Evolutionary conservation across 345 rosid genomes (phyloP).

Genomic region (Linum tenue): DNA sequence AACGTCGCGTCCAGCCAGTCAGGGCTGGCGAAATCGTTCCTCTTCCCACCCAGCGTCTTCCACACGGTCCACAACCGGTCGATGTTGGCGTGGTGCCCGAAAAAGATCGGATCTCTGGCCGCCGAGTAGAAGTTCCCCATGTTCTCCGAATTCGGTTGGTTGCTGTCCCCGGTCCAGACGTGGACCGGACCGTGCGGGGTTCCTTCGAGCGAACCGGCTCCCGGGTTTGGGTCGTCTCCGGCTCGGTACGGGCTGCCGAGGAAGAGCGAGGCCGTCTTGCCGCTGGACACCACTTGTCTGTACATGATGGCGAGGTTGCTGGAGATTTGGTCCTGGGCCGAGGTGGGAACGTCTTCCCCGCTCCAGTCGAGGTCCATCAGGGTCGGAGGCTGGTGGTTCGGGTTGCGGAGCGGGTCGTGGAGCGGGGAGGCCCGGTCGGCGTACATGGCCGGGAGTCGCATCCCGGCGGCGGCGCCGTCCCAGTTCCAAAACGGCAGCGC

Average conservation of each 20-base stretch:
- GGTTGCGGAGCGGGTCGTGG: slow-evolving; percentile 29
- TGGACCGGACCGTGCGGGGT: slow-evolving; percentile 46
- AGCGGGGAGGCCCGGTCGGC: slow-evolving; percentile 34
- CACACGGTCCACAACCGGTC: slow-evolving; percentile 60
- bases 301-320: slow-evolving; percentile 53
- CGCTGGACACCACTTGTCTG: slow-evolving; percentile 51
- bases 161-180: slow-evolving; percentile 41
- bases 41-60: slow-evolving; percentile 44
- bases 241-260: slow-evolving; percentile 44
- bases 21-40: slow-evolving; percentile 33
- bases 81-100: slow-evolving; percentile 43
- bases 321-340: slow-evolving; percentile 17
- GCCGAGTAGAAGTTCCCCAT: slow-evolving; percentile 66
- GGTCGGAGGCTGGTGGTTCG: slow-evolving; percentile 29
- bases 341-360: slow-evolving; percentile 15
- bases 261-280: slow-evolving; percentile 39
- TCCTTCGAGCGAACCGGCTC: slow-evolving; percentile 46
- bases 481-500: slow-evolving; percentile 60
- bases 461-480: slow-evolving; percentile 46
- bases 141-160: slow-evolving; percentile 39
- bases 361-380: slow-evolving; percentile 45
- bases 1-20: slow-evolving; percentile 51
- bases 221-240: slow-evolving; percentile 42
- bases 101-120: slow-evolving; percentile 53
- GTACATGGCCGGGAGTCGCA: slow-evolving; percentile 44